Evolutionary conservation across 228 moss, liverwort and hornwort genomes (phyloP).

Genomic region (Sphagnum fallax): DNA sequence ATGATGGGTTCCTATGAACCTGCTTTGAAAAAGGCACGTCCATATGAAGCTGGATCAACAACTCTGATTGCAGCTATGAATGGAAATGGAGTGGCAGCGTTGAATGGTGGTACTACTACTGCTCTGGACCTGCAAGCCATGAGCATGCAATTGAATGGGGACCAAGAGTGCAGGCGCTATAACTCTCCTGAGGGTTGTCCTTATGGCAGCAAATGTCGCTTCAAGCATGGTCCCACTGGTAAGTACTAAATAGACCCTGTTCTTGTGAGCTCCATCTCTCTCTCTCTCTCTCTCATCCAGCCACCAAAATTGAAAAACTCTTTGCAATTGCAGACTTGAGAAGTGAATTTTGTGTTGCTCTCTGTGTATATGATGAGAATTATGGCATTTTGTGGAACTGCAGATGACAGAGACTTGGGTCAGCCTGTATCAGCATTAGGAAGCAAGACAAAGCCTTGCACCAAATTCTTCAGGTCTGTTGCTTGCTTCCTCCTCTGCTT

Average conservation of each 20-base stretch:
- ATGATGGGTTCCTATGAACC: slow-evolving; percentile 74
- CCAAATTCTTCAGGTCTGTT: slow-evolving; percentile 91
- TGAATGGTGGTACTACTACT: slow-evolving; percentile 26
- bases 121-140: slow-evolving; percentile 7
- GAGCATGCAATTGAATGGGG: slow-evolving; percentile 38
- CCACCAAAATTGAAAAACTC: not conserved
- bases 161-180: slow-evolving; percentile 58
- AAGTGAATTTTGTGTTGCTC: not conserved
- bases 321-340: not conserved
- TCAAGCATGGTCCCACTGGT: slow-evolving; percentile 45
- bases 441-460: slow-evolving; percentile 97
- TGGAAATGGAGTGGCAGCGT: slow-evolving; percentile 24
- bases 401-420: slow-evolving; percentile 73
- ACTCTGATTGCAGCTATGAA: slow-evolving; percentile 29
- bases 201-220: slow-evolving; percentile 47
- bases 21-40: slow-evolving; percentile 76
- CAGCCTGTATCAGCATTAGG: slow-evolving; percentile 70
- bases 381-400: slow-evolving; percentile 9
- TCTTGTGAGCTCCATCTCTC: not conserved
- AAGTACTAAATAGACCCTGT: not conserved
- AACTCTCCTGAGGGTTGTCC: slow-evolving; percentile 50
- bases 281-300: not conserved
- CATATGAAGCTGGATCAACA: slow-evolving; percentile 47
- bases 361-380: no score
- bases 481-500: not conserved